A percentile compares a stretch with the other conserved stretches of the same genome.
phyloP scores from a whole-genome alignment of 2,329 filamentous ascomycete genomes.

The Colletotrichum navitas region DNA sequence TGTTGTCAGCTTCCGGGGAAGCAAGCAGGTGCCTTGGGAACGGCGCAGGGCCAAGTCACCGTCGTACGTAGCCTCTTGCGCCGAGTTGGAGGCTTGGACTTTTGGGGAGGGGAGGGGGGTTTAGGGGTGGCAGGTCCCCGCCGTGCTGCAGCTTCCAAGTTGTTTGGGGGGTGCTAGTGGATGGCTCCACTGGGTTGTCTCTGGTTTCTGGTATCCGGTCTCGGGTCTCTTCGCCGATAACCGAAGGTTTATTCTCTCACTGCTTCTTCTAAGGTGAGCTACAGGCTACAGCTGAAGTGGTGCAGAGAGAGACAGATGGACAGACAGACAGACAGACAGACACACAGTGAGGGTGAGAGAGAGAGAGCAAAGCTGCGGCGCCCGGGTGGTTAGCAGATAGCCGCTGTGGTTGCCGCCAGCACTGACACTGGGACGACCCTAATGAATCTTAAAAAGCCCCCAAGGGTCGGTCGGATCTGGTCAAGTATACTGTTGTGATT shows the following conservation, averaged over 20 bases:
- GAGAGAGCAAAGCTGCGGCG: neutral
- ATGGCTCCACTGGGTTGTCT: neutral
- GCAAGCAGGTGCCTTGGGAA: slow-evolving; percentile 12
- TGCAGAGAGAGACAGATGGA: too few relatives aligned
- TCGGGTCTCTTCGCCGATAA: neutral
- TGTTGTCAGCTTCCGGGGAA: slow-evolving; percentile 40
- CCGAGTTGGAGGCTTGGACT: slow-evolving; percentile 41
- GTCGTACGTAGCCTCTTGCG: slow-evolving; percentile 43
- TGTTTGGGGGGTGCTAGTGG: slow-evolving; percentile 8
- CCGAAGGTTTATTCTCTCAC: slow-evolving; percentile 13
- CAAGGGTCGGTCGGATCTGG: slow-evolving; percentile 13
- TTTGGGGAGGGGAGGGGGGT: slow-evolving; percentile 15
- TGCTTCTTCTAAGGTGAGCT: neutral
- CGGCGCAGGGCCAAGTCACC: slow-evolving; percentile 18
- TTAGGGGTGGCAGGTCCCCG: slow-evolving; percentile 15
- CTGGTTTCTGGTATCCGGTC: neutral
- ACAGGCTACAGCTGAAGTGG: neutral
- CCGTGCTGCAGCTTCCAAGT: neutral
- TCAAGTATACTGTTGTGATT: slow-evolving; percentile 15
- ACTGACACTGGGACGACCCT: neutral
- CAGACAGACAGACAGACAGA: too few relatives aligned
- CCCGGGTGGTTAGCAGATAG: neutral
- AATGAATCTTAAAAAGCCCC: neutral
- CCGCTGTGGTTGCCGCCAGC: neutral
- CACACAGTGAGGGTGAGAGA: too few relatives aligned